phyloP scores from a whole-genome alignment of 768 basidiomycete species.

The Panaeolus papilionaceus region DNA sequence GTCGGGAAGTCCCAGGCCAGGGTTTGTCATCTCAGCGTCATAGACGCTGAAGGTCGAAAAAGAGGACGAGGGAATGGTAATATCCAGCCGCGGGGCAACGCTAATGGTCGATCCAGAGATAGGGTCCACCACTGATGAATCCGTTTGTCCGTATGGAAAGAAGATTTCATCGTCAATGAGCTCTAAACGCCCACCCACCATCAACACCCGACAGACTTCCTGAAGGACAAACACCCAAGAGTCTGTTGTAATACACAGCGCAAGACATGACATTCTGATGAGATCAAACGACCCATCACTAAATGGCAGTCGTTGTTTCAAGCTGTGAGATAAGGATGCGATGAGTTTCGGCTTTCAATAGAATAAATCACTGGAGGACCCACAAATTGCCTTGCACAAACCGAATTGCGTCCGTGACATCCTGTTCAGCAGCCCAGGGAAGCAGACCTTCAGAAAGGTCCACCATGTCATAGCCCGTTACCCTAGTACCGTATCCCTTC shows the following conservation, averaged over 20 bases:
- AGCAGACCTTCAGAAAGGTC: conserved; percentile 40
- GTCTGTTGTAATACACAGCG: conserved; percentile 60
- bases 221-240: conserved; percentile 65
- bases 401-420: conserved; percentile 46
- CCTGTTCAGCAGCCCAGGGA: conserved; percentile 40
- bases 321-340: conserved; percentile 39
- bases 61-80: conserved; percentile 32
- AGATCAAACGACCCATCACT: conserved; percentile 66
- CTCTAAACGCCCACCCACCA: conserved; percentile 67
- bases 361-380: conserved; percentile 37
- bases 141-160: conserved; percentile 57
- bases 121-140: conserved; percentile 23
- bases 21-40: conserved; percentile 28
- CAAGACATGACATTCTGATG: conserved; percentile 74
- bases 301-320: conserved; percentile 67
- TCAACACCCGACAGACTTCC: conserved; percentile 68
- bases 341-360: conserved; percentile 10
- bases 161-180: conserved; percentile 71
- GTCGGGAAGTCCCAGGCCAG: conserved; percentile 33
- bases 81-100: conserved; percentile 30
- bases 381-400: conserved; percentile 74
- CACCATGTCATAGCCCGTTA: conserved; percentile 72
- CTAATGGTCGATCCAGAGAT: conserved; percentile 16
- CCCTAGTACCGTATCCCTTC: conserved; percentile 54
- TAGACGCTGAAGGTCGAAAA: conserved; percentile 36